Base-by-base conservation (phyloP, 2,329 filamentous ascomycete genomes). In the Neophaeococcomyces mojaviensis region DNA sequence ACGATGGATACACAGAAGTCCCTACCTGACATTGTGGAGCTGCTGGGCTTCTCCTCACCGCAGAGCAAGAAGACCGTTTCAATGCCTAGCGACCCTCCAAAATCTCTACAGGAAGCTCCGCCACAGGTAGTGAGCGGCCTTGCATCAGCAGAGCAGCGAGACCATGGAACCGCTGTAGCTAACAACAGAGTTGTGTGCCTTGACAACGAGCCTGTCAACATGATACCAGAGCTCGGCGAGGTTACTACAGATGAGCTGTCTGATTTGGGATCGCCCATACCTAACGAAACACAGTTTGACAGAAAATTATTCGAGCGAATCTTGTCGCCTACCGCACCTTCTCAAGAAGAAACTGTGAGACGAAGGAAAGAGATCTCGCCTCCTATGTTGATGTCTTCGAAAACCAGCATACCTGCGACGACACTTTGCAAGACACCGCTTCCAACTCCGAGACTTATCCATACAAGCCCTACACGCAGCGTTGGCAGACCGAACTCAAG, bases 231-330 rank as follows among this genome's bases (percentile, higher is more conserved):
- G 18, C 26, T 46, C 2, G 30, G 22, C 5, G 8, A 39, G 16
- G 7, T 46, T 16, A n/a, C 24, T 13, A n/a, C 43, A 8, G 43
- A 46, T 26, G 35, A 46, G 24, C 42, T 31, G 5, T 46, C 43
- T 6, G 52, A 51, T 24, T 49, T 56, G 36, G 51, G 52, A 6
- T 53, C 54, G 9, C 54, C 52, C 19, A 48, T 56, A 28, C 41
- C 40, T 10, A 56, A 56, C 30, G 54, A 56, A 40, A 56, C 52
- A 19, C 54, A 54, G 26, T 56, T 52, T 46, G 53, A 53, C 39
- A 32, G 44, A 16, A 36, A 47, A 6, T 32, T 56, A n/a, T 26
- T 45, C 22, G 30, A 52, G 20, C 50, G 51, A 16, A 30, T 51
- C 3, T 53, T 47, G 18, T 56, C 50, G 24, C 49, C 52, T 3